Evolutionary conservation across 2,329 filamentous ascomycete genomes (phyloP).

Genomic region (Cordyceps pruinosa): DNA sequence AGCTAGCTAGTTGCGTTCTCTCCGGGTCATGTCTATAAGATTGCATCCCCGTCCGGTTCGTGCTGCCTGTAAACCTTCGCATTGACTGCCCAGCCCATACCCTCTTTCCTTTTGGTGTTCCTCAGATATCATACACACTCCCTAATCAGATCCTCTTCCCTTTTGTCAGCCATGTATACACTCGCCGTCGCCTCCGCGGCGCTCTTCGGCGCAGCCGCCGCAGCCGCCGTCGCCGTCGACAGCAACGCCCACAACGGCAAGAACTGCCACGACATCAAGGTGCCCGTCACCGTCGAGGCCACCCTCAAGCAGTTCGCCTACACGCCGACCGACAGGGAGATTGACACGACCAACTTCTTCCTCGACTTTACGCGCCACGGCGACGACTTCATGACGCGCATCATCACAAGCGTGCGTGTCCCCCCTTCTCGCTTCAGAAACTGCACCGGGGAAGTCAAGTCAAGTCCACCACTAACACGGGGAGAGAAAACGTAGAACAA

Average conservation of each 20-base stretch:
- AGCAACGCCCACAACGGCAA: constrained; percentile 25
- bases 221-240: constrained; percentile 18
- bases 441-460: too few relatives aligned
- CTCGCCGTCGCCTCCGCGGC: constrained; percentile 17
- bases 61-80: background rate
- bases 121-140: too few relatives aligned
- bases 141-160: too few relatives aligned
- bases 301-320: background rate
- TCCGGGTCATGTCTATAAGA: background rate
- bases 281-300: constrained; percentile 36
- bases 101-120: background rate
- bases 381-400: constrained; percentile 39
- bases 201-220: constrained; percentile 23
- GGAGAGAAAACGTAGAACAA: too few relatives aligned
- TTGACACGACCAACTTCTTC: constrained; percentile 51
- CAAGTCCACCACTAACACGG: too few relatives aligned
- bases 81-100: background rate
- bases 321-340: constrained; percentile 38
- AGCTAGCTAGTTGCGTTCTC: background rate
- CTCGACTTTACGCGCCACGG: constrained; percentile 42
- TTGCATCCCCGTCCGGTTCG: background rate
- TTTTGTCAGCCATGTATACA: background rate
- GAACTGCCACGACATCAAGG: constrained; percentile 42
- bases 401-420: constrained; percentile 36
- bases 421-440: too few relatives aligned